Base-by-base conservation (phyloP, 129 eudicot genomes). In the Chrysanthemum seticuspe region DNA sequence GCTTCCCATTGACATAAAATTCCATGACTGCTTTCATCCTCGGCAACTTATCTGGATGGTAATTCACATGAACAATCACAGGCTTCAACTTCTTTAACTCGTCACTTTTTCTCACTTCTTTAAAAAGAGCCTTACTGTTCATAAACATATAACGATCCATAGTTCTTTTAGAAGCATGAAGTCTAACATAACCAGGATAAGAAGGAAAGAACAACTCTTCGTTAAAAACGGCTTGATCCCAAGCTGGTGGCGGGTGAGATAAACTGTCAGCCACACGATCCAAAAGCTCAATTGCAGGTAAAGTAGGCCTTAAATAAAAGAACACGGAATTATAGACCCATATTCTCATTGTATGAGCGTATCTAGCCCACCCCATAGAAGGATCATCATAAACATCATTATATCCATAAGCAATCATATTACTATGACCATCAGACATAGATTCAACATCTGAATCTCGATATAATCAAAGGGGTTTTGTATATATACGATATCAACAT, bases 341-440 rank as follows among this genome's bases (percentile, higher is more conserved):
- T 75, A 89, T 89, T 3, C 96, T 74, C 88, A 83, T 87, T 4
- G 96, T 86, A 62, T 89, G 88, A 70, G 91, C 96, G 65, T 86
- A 86, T 75, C 96, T 79, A 66, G 92, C 88, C 96, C 96, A 89
- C 23, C 96, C 96, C 96, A 89, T 89, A 6, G 90, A 80, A 10
- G 92, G 92, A 74, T 89, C 96, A 82, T 89, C 90, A 64, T 79
- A 89, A 1, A 89, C 92, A 67, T 89, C 96, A 63, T 89, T 85
- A 68, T 78, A 89, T 13, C 96, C 96, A 51, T 87, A 89, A 19
- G 96, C 90, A 34, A 92, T 89, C 86, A 67, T 76, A 60, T 89
- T 87, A 74, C 70, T 74, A 74, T 89, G 96, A 56, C 96, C 96
- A 78, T 89, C 92, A 9, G 90, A 68, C 96, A 89, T 89, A 14